Conservation (phyloP, 768 basidiomycete genomes). For the Auricularia cornea region DNA sequence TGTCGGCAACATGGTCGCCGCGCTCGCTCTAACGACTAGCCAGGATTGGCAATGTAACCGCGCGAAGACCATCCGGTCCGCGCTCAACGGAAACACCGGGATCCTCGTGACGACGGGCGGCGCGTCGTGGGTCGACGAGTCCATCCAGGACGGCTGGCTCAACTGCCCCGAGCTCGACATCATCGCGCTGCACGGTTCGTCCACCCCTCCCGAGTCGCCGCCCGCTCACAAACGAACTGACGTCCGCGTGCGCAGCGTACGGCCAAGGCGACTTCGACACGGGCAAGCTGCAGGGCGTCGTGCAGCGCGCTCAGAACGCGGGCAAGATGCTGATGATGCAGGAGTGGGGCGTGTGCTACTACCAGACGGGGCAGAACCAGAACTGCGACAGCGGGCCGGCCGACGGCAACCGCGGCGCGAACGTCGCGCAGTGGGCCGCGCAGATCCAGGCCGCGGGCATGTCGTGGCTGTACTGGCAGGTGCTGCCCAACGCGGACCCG, state of each 20-base stretch:
- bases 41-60: conserved; percentile 21
- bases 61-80: conserved; percentile 17
- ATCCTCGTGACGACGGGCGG: conserved; percentile 23
- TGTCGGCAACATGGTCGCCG: conserved; percentile 10
- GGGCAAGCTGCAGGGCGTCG: conserved; percentile 7
- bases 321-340: conserved; percentile 28
- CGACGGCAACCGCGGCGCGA: conserved; percentile 23
- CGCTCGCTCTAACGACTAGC: conserved; percentile 9
- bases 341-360: conserved; percentile 30
- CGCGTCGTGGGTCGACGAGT: conserved; percentile 11
- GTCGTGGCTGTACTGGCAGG: conserved; percentile 18
- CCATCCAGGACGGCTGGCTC: conserved; percentile 19
- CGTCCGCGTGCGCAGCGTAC: conserved; percentile 15
- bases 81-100: conserved; percentile 14
- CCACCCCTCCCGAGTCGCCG: background rate
- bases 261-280: conserved; percentile 20
- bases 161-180: conserved; percentile 24
- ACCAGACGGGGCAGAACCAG: conserved; percentile 19
- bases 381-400: conserved; percentile 17
- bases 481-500: conserved; percentile 3
- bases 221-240: background rate
- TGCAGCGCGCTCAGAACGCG: conserved; percentile 24
- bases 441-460: conserved; percentile 29
- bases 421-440: conserved; percentile 26
- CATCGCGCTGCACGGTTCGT: conserved; percentile 25